These are phyloP conservation scores for Lactifluus hygrophoroides DNA, from an alignment of 768 basidiomycete genomes.

Conservation along the genomic window DNA sequence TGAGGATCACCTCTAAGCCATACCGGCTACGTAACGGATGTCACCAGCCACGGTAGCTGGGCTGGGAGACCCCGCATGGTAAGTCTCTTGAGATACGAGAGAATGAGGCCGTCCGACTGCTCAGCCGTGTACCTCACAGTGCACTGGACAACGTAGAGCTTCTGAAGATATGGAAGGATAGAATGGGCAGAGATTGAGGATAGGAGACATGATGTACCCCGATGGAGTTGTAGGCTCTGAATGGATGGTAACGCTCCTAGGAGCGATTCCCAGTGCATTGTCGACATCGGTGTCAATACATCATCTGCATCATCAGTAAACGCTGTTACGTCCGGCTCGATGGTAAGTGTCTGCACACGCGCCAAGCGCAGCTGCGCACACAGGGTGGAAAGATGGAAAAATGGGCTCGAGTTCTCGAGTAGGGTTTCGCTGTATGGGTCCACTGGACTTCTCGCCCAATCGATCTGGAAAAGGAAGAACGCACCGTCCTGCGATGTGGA, in stretches of 20 bases:
- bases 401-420: conserved; percentile 12
- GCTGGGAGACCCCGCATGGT: background rate
- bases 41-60: background rate
- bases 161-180: conserved; percentile 10
- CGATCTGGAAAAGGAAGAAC: conserved; percentile 2
- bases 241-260: background rate
- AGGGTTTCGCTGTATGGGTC: conserved; percentile 1
- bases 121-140: too few relatives aligned
- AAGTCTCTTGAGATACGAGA: conserved; percentile 7
- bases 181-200: background rate
- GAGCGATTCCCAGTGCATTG: background rate
- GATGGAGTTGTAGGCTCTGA: background rate
- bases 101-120: background rate
- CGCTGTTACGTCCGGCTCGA: background rate
- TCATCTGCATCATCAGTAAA: background rate
- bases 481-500: background rate
- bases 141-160: background rate
- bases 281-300: background rate
- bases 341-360: background rate
- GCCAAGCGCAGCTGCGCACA: background rate
- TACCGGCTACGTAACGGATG: background rate
- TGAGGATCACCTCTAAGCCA: conserved; percentile 2
- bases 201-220: background rate
- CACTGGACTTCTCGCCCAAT: conserved; percentile 11
- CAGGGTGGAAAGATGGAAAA: conserved; percentile 6